These are phyloP conservation scores for Acrodontium crateriforme DNA, from an alignment of 2,329 filamentous ascomycete species.

Conservation along the genomic window DNA sequence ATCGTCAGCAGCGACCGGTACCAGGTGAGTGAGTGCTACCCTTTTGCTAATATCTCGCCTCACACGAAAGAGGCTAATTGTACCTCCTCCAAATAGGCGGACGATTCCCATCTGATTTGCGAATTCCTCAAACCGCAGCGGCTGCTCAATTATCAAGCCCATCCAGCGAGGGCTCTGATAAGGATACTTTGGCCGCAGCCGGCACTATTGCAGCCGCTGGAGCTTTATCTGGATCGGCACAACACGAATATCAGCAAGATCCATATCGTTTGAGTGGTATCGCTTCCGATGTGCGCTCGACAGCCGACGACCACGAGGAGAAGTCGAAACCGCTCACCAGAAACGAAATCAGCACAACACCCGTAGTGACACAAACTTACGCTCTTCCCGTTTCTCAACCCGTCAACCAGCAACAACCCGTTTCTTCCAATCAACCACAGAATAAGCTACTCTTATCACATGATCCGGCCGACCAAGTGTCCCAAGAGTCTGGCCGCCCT, in stretches of 20 bases:
- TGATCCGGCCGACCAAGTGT: neutral
- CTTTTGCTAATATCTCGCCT: conserved; percentile 18
- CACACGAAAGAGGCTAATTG: no score
- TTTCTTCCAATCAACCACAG: conserved; percentile 2
- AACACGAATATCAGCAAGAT: conserved; percentile 12
- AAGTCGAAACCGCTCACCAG: conserved; percentile 2
- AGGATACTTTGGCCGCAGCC: conserved; percentile 48
- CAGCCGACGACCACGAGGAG: conserved; percentile 1
- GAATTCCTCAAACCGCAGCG: conserved; percentile 60
- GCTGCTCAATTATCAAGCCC: conserved; percentile 43
- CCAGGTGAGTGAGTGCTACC: conserved; percentile 51
- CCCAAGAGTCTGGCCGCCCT: conserved; percentile 7
- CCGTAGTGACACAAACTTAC: conserved; percentile 12
- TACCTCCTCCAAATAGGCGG: no score
- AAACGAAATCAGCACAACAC: conserved; percentile 2
- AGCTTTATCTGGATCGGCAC: conserved; percentile 23
- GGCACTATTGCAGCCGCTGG: no score
- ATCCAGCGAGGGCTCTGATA: conserved; percentile 66
- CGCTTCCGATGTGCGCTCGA: conserved; percentile 7
- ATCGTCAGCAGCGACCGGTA: conserved; percentile 54
- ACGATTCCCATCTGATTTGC: conserved; percentile 88
- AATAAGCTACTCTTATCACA: conserved; percentile 1
- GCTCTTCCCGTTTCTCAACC: conserved; percentile 12
- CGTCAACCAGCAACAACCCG: conserved; percentile 8
- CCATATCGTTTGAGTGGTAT: conserved; percentile 19